Base-by-base conservation (phyloP, 202 grass and related monocot species). In the Hordeum pubiflorum region DNA sequence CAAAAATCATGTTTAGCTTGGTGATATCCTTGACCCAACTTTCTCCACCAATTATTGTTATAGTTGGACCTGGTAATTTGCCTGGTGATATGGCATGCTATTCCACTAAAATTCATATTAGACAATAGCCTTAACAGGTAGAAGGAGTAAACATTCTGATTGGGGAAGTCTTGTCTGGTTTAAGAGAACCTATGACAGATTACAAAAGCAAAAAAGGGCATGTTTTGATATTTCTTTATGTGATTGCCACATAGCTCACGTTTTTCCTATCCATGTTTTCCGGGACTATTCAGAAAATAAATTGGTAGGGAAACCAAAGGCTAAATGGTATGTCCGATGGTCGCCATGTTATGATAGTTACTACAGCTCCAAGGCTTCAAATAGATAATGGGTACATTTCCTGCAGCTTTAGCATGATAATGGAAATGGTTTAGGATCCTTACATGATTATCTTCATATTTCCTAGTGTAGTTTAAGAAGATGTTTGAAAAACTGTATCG, bases 21-120 rank as follows among this genome's bases (percentile, higher is more conserved):
- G 39, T 68, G 39, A 69, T 63, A 76, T 86, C 79, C 86, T 89
- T 97, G 75, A 91, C 82, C 70, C 37, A 11, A 72, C 72, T 89
- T 77, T 88, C 73, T 87, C 58, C 4, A 78, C 80, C 83, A 92
- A 88, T 97, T 88, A 72, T 97, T 5, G 84, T 93, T 86, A 76
- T 97, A 72, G 91, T 90, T 64, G 94, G 94, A 71, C 94, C 94
- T 76, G 94, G 94, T 69, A 94, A 97, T 90, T 94, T 94, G 69
- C 84, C 86, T 82, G 94, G 91, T 89, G 74, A 97, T 84, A 94
- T 97, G 91, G 94, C 94, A 29, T 29, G 27, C 27, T 29, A 29
- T 29, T 29, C 27, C 5, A 20, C 54, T 52, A 22, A 63, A 29
- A 20, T 58, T 66, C 84, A 4, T 84, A 24, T 39, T 58, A 7